phyloP scores from a whole-genome alignment of 2,329 filamentous ascomycete genomes.

The Phialophora verrucosa region DNA sequence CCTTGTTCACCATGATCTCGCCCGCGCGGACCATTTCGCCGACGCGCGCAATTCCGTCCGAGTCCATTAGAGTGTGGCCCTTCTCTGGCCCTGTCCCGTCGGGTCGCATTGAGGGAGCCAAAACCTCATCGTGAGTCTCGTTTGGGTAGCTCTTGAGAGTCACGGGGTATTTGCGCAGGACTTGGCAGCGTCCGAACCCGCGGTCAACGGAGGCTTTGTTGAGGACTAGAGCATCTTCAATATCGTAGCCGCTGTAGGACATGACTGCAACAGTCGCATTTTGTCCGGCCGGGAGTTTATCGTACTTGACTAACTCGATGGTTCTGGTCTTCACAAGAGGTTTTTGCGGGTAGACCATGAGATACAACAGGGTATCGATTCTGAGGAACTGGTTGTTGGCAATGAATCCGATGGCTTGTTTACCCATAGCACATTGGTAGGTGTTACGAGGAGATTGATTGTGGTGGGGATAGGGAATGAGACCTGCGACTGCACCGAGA shows the following conservation, averaged over 20 bases:
- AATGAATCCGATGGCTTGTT: constrained; percentile 98
- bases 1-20: constrained; percentile 90
- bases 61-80: constrained; percentile 75
- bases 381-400: constrained; percentile 97
- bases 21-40: constrained; percentile 78
- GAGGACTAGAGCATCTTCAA: constrained; percentile 94
- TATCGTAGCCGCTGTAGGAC: constrained; percentile 99
- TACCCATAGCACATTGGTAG: constrained; percentile 99
- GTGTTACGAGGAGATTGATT: constrained; percentile 99
- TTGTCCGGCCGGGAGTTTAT: constrained; percentile 94
- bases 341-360: constrained; percentile 96
- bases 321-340: constrained; percentile 98
- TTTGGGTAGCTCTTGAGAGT: constrained; percentile 90
- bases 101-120: constrained; percentile 61
- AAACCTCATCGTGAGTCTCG: constrained; percentile 66
- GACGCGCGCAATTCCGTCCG: constrained; percentile 87
- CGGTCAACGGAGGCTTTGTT: constrained; percentile 96
- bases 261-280: constrained; percentile 98
- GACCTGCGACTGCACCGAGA: constrained; percentile 88
- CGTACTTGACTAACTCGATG: constrained; percentile 94
- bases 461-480: constrained; percentile 98
- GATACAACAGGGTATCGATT: constrained; percentile 93
- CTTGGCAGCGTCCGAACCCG: constrained; percentile 94
- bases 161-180: constrained; percentile 92
- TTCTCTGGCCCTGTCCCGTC: constrained; percentile 60